Evolutionary conservation across 306 rosid species (phyloP).

Genomic region (Inga oerstediana): DNA sequence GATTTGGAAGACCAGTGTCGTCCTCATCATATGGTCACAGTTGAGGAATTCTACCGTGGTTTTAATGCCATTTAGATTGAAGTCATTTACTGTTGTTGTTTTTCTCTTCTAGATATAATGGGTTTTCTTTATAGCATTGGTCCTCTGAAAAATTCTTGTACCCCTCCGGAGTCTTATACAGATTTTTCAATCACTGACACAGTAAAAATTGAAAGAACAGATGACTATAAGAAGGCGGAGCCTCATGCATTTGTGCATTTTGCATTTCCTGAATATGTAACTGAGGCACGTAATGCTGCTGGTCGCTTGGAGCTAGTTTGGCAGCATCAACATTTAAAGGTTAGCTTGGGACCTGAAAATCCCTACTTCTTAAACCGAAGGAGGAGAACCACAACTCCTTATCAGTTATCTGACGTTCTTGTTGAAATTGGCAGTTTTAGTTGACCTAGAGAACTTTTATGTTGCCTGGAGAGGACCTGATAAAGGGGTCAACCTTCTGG

Average conservation of each 20-base stretch:
- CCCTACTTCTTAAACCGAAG: conserved; percentile 50
- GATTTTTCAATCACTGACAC: conserved; percentile 37
- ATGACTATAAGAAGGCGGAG: conserved; percentile 40
- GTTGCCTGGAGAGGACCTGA: conserved; percentile 61
- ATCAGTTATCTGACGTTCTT: conserved; percentile 48
- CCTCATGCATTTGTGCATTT: conserved; percentile 83
- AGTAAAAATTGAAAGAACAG: conserved; percentile 18
- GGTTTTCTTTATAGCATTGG: too few relatives aligned
- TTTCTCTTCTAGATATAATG: too few relatives aligned
- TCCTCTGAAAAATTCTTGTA: conserved; percentile 69
- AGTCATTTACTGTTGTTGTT: too few relatives aligned
- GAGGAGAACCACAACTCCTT: conserved; percentile 54
- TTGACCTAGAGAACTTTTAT: conserved; percentile 43
- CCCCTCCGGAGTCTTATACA: conserved; percentile 62
- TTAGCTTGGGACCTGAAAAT: conserved; percentile 58
- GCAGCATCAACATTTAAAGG: conserved; percentile 46
- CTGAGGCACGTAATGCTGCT: conserved; percentile 40
- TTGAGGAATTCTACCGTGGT: too few relatives aligned
- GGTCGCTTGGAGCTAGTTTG: conserved; percentile 42
- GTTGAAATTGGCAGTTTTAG: conserved; percentile 57
- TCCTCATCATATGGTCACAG: too few relatives aligned
- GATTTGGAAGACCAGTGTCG: too few relatives aligned
- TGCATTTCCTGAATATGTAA: conserved; percentile 35
- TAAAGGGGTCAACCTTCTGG: conserved; percentile 58
- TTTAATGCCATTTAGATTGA: too few relatives aligned